These are phyloP conservation scores for Lentinula detonsa DNA, from an alignment of 768 basidiomycete genomes.

Conservation along the genomic window DNA sequence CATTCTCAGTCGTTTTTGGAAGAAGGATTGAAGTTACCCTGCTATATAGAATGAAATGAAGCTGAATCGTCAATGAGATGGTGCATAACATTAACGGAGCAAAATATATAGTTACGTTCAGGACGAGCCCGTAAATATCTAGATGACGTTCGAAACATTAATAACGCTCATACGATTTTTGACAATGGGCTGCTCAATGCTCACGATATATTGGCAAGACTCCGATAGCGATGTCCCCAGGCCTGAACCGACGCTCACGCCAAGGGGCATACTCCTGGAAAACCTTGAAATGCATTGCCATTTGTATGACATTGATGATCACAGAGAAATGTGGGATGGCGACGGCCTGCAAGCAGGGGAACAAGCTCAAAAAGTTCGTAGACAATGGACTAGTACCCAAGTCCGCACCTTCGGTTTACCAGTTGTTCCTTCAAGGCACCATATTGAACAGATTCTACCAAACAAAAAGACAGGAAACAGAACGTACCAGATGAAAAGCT, in stretches of 20 bases:
- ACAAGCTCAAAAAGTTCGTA: background rate
- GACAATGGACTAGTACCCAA: background rate
- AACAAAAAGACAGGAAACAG: background rate
- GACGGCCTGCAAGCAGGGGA: slow-evolving; percentile 36
- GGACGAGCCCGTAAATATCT: slow-evolving; percentile 64
- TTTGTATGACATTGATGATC: slow-evolving; percentile 59
- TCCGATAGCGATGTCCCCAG: slow-evolving; percentile 56
- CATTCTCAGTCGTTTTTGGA: background rate
- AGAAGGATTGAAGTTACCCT: slow-evolving; percentile 32
- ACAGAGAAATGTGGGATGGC: slow-evolving; percentile 54
- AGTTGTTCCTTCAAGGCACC: slow-evolving; percentile 43
- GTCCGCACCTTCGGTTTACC: slow-evolving; percentile 61
- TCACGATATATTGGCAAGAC: slow-evolving; percentile 60
- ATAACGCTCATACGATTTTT: background rate
- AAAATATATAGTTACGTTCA: slow-evolving; percentile 33
- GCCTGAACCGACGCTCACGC: slow-evolving; percentile 46
- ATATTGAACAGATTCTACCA: background rate
- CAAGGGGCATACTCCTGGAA: slow-evolving; percentile 36
- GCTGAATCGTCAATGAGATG: slow-evolving; percentile 23
- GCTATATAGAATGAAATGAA: slow-evolving; percentile 51
- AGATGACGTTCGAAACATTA: background rate
- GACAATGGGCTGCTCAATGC: slow-evolving; percentile 12
- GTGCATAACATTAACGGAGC: background rate
- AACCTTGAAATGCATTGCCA: slow-evolving; percentile 46
- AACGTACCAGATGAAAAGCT: slow-evolving; percentile 56